Base-by-base conservation (phyloP, 371 early-diverging fungal genomes). In the Choanephora cucurbitarum region DNA sequence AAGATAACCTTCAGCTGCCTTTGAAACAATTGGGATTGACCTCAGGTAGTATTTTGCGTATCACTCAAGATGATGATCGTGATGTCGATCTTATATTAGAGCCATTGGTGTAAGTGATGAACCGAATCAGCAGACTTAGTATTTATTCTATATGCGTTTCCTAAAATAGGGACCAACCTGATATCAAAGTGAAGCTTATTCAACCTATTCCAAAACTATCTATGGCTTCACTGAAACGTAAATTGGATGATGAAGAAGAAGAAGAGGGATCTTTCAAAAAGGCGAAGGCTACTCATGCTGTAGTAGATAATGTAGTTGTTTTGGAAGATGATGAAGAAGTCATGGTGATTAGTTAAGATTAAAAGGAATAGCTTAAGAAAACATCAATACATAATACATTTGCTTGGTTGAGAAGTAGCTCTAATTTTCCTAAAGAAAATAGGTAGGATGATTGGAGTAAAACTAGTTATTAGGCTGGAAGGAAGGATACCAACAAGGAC, bases 1-100 rank as follows among this genome's bases (percentile, higher is more conserved):
- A 94, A 22, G 96, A 96, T 44, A 93, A 93, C 54, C 61, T 82
- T 3, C 72, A 69, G 0, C 64, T 58, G 44, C 61, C 87, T 0
- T 69, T 97, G 42, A 69, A 64, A 4, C 75, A 79, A 0, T 62
- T 96, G 33, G 77, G 81, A 7, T 52, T 93, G 22, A 68, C 63
- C 15, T 67, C 86, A 43, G 86, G 88, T 18, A 72, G 73, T 43
- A 78, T 84, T 28, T 49, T 89, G 41, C 82, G 79, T 33, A 64
- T 88, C 5, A 63, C 57, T 41, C 69, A 79, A 28, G 81, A 79
- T 51, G 77, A 80, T 45, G 82, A 70, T 3, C 72, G 64, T 22
- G 64, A 68, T 43, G 45, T 72, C 24, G 79, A 78, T 60, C 56
- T 78, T 23, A 67, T 75, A 23, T 19, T 78, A 10, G 67, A 73